Conservation (phyloP, 805 yeast genomes). For the Yarrowia sp. region DNA sequence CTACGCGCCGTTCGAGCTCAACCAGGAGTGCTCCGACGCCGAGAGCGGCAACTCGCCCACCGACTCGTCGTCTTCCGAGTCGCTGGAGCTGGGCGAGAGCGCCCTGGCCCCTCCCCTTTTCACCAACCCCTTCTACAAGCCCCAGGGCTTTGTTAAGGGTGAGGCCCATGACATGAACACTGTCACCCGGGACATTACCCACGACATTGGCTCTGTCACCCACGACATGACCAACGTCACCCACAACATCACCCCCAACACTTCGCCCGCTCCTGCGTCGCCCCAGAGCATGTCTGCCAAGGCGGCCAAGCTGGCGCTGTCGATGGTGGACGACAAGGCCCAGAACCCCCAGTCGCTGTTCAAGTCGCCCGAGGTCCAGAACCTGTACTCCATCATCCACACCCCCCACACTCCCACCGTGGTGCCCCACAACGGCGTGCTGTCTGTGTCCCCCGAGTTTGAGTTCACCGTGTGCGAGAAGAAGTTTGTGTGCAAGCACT, state of each 20-base stretch:
- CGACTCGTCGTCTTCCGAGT: background rate
- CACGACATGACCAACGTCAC: too few relatives aligned
- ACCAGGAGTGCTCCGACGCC: background rate
- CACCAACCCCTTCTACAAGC: constrained; percentile 36
- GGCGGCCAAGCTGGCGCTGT: constrained; percentile 13
- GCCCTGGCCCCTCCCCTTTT: constrained; percentile 19
- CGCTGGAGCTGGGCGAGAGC: background rate
- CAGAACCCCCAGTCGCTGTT: background rate
- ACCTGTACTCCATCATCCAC: constrained; percentile 38
- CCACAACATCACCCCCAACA: too few relatives aligned
- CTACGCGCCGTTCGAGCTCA: constrained; percentile 20
- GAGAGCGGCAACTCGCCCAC: constrained; percentile 8
- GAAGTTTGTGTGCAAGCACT: constrained; percentile 49
- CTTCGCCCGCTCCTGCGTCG: background rate
- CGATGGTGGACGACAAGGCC: background rate
- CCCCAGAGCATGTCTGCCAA: constrained; percentile 9
- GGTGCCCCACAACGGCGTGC: constrained; percentile 35
- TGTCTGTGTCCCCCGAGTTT: constrained; percentile 30
- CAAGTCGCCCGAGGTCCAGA: constrained; percentile 24
- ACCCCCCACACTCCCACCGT: constrained; percentile 34
- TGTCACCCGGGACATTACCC: too few relatives aligned
- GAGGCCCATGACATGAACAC: background rate
- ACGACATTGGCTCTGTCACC: too few relatives aligned
- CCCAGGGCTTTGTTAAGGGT: constrained; percentile 10
- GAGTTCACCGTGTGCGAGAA: constrained; percentile 42